Percentiles rank a stretch among this genome's conserved stretches.
Evolutionary conservation across 23 red algal species (phyloP).

Genomic region (Gracilaria domingensis): DNA sequence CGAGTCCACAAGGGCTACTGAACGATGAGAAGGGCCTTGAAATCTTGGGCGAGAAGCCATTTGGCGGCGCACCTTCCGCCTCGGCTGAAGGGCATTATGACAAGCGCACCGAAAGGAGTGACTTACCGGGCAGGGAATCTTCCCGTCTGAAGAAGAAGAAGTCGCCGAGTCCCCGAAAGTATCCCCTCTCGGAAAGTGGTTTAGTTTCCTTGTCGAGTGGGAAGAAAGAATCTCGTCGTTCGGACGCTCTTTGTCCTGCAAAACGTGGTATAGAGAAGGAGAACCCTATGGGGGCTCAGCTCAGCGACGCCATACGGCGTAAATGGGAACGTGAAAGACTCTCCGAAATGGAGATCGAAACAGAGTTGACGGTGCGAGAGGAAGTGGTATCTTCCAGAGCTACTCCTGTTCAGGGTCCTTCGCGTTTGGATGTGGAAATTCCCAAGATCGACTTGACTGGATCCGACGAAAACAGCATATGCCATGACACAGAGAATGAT

Average conservation of each 20-base stretch:
- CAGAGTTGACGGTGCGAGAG: not conserved
- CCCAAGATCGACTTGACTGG: constrained; percentile 5
- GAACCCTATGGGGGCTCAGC: not conserved
- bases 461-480: not conserved
- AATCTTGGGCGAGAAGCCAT: not conserved
- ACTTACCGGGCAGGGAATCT: not conserved
- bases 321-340: not conserved
- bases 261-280: not conserved
- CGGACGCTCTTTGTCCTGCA: no score
- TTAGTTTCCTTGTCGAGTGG: not conserved
- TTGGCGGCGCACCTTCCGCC: not conserved
- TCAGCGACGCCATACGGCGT: not conserved
- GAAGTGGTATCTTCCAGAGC: not conserved
- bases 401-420: not conserved
- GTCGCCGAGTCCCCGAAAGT: not conserved
- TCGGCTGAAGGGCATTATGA: not conserved
- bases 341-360: not conserved
- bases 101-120: not conserved
- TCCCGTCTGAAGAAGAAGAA: not conserved
- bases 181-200: not conserved
- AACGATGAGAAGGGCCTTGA: not conserved
- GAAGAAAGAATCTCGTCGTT: not conserved
- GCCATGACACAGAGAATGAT: not conserved
- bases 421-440: not conserved
- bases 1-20: not conserved